Evolutionary conservation across 1,284 basidiomycete species (phyloP).

Genomic region (Cystobasidium sp.): DNA sequence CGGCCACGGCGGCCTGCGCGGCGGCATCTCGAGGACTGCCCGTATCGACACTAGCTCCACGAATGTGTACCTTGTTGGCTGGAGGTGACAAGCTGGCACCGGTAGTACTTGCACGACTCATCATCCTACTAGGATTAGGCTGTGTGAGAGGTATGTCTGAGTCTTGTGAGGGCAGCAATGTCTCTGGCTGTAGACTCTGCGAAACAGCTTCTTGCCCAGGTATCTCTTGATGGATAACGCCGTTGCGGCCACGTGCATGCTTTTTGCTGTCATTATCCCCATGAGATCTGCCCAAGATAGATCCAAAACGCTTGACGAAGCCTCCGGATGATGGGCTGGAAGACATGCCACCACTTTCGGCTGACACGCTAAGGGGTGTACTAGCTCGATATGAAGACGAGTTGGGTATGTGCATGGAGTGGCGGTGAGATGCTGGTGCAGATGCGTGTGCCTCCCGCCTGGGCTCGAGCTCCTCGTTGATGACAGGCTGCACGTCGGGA

Average conservation of each 20-base stretch:
- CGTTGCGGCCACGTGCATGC: conserved; percentile 15
- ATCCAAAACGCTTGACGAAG: conserved; percentile 55
- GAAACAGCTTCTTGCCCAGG: background rate
- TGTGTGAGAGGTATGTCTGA: conserved; percentile 49
- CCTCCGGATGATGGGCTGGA: conserved; percentile 43
- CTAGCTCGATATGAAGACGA: background rate
- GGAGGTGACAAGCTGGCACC: conserved; percentile 49
- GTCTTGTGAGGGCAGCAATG: conserved; percentile 19
- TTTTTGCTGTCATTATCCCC: conserved; percentile 24
- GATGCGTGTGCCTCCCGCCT: conserved; percentile 21
- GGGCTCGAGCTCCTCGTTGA: background rate
- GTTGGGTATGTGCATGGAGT: conserved; percentile 27
- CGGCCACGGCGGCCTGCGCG: background rate
- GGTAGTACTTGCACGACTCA: conserved; percentile 49
- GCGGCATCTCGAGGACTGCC: conserved; percentile 10
- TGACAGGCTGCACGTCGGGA: conserved; percentile 25
- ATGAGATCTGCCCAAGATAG: conserved; percentile 53
- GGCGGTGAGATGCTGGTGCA: conserved; percentile 20
- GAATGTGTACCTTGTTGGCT: conserved; percentile 32
- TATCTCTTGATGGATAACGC: background rate
- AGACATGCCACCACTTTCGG: conserved; percentile 43
- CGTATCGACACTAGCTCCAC: conserved; percentile 47
- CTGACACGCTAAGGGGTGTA: conserved; percentile 33
- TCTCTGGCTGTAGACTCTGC: background rate
- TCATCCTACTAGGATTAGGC: conserved; percentile 46